Conservation (phyloP, 2,329 filamentous ascomycete species). For the Alternaria triticina region DNA sequence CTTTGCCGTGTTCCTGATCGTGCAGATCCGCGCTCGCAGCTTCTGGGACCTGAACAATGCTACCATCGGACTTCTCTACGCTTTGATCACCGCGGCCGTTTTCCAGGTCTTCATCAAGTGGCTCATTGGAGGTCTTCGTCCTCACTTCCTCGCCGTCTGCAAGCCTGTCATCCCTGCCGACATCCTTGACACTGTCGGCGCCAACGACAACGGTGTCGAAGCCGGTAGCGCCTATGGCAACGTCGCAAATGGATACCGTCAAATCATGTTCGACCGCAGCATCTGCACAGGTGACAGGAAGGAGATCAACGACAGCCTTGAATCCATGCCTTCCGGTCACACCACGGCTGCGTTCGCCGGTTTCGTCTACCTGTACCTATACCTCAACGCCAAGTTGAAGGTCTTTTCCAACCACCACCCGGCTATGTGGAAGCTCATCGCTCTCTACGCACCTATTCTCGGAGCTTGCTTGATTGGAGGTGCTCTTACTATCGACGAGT, state of each 20-base stretch:
- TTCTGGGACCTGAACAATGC: conserved; percentile 70
- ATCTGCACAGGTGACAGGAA: conserved; percentile 72
- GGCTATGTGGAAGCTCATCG: conserved; percentile 74
- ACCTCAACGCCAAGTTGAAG: conserved; percentile 81
- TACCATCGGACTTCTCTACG: conserved; percentile 71
- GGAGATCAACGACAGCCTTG: conserved; percentile 71
- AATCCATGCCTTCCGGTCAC: conserved; percentile 77
- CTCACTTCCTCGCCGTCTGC: conserved; percentile 74
- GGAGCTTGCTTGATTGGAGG: conserved; percentile 72
- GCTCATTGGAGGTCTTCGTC: conserved; percentile 69
- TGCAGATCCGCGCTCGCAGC: conserved; percentile 68
- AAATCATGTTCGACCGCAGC: conserved; percentile 71
- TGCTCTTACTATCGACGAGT: conserved; percentile 73
- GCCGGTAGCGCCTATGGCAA: conserved; percentile 58
- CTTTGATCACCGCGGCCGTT: conserved; percentile 72
- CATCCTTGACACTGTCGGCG: conserved; percentile 27
- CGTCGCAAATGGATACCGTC: conserved; percentile 60
- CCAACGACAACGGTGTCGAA: conserved; percentile 29
- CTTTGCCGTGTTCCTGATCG: conserved; percentile 67
- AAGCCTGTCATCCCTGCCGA: conserved; percentile 62
- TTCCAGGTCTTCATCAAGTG: conserved; percentile 80
- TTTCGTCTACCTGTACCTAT: conserved; percentile 73
- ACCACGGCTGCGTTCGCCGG: conserved; percentile 75
- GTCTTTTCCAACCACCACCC: conserved; percentile 76
- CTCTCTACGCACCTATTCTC: conserved; percentile 69